phyloP scores from a whole-genome alignment of 164 flowering plant genomes.

The Buxus sempervirens region DNA sequence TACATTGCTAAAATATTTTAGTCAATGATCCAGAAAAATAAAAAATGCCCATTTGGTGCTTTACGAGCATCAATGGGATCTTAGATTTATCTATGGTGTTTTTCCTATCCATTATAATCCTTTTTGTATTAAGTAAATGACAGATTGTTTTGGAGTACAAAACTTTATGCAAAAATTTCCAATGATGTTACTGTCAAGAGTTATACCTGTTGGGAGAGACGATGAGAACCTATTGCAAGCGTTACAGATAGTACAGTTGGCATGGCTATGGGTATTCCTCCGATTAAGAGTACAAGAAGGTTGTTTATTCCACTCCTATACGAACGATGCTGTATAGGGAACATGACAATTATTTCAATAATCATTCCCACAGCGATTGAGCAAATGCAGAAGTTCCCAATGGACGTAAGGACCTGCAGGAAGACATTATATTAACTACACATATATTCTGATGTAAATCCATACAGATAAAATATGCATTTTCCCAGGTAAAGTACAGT shows the following conservation, averaged over 20 bases:
- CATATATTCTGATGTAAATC: neutral
- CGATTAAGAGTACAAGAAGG: conserved; percentile 84
- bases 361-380: conserved; percentile 83
- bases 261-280: conserved; percentile 93
- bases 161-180: neutral
- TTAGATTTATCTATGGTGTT: neutral
- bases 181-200: conserved; percentile 1
- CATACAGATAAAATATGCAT: too few relatives aligned
- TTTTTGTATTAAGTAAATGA: neutral
- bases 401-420: conserved; percentile 79
- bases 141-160: neutral
- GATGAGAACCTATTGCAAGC: conserved; percentile 88
- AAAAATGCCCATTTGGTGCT: neutral
- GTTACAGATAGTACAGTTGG: conserved; percentile 88
- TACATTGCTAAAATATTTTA: neutral
- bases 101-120: neutral
- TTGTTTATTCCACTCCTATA: conserved; percentile 76
- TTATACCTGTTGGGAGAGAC: conserved; percentile 78
- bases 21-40: neutral
- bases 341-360: conserved; percentile 86
- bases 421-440: conserved; percentile 9
- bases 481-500: too few relatives aligned
- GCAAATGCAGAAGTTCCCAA: conserved; percentile 90
- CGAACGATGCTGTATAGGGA: conserved; percentile 64
- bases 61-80: conserved; percentile 2